phyloP scores from a whole-genome alignment of 371 early-diverging fungal species.

The Mortierella sp. region DNA sequence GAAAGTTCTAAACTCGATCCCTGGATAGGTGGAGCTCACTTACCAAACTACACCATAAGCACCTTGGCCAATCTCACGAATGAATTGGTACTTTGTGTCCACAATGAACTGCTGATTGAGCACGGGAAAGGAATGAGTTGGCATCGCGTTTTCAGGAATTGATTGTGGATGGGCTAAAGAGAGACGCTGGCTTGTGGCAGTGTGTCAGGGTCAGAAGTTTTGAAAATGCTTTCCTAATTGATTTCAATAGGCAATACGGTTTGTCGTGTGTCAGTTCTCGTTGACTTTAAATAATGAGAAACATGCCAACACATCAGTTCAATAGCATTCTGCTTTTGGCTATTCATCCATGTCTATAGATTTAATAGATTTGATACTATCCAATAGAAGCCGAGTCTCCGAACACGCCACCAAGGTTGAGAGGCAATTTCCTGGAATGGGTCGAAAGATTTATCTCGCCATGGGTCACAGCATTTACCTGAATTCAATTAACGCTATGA shows the following conservation, averaged over 20 bases:
- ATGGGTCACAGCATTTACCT: neutral
- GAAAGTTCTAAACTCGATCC: neutral
- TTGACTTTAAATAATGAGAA: neutral
- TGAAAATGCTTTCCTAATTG: neutral
- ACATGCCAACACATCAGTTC: too few species aligned
- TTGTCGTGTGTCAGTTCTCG: neutral
- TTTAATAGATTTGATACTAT: neutral
- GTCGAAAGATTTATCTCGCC: neutral
- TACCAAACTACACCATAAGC: slow-evolving; percentile 93
- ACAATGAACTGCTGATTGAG: slow-evolving; percentile 79
- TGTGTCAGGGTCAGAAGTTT: neutral
- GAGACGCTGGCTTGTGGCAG: neutral
- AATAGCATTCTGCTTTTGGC: neutral
- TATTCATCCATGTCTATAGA: too few species aligned
- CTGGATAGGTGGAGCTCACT: neutral
- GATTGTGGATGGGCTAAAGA: neutral
- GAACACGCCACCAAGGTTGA: neutral
- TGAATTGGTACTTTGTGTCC: slow-evolving; percentile 81
- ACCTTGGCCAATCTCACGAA: slow-evolving; percentile 92
- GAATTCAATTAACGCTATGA: slow-evolving; percentile 2
- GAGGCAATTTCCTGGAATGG: neutral
- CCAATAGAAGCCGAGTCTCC: neutral
- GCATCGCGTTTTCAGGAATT: slow-evolving; percentile 29
- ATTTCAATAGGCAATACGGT: neutral
- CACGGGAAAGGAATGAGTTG: slow-evolving; percentile 73